Evolutionary conservation across 176 grass and related monocot species (phyloP).

Genomic region (Chloris gayana): DNA sequence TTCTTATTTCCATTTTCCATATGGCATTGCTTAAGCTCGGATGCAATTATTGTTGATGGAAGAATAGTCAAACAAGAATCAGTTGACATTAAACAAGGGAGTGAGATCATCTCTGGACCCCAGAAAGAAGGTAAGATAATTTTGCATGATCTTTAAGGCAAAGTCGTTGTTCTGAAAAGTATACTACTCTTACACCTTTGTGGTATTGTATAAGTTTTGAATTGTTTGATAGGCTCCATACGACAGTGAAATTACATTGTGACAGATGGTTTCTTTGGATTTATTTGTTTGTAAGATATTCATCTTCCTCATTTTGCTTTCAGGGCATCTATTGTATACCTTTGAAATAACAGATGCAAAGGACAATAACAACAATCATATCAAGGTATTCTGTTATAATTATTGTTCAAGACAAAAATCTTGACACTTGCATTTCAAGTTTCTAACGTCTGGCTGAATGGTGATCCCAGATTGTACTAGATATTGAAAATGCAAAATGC

Average conservation of each 20-base stretch:
- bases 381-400: conserved; percentile 50
- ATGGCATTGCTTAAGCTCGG: conserved; percentile 57
- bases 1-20: conserved; percentile 26
- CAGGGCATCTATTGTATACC: conserved; percentile 73
- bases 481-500: conserved; percentile 97
- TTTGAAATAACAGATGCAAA: conserved; percentile 65
- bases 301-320: conserved; percentile 32
- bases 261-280: conserved; percentile 17
- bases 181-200: conserved; percentile 11
- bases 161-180: not conserved
- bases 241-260: not conserved
- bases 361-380: conserved; percentile 52
- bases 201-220: conserved; percentile 2
- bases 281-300: conserved; percentile 9
- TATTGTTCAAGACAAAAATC: conserved; percentile 18
- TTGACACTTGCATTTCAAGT: conserved; percentile 8
- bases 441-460: conserved; percentile 43
- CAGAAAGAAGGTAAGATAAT: conserved; percentile 66
- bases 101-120: conserved; percentile 80
- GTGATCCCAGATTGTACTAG: conserved; percentile 66
- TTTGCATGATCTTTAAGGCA: not conserved
- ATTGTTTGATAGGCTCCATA: not conserved
- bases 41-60: conserved; percentile 87
- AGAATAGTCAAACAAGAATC: conserved; percentile 66
- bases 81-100: conserved; percentile 66